These are phyloP conservation scores for Bocquillonia castaneifolia DNA, from an alignment of 441 rosid species.

Conservation along the genomic window DNA sequence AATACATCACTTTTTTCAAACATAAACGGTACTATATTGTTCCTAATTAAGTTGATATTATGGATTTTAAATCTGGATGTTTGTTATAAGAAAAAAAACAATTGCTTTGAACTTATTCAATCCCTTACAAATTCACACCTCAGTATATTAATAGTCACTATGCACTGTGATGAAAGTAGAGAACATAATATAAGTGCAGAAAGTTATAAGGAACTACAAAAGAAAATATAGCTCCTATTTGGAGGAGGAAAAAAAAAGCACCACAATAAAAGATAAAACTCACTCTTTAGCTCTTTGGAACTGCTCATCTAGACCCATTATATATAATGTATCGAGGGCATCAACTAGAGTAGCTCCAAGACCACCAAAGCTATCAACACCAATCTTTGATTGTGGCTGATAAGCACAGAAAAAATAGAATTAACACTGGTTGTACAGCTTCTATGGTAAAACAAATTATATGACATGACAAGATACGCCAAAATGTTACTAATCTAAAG, in stretches of 20 bases:
- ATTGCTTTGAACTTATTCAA: neutral
- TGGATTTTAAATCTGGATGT: neutral
- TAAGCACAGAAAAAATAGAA: conserved; percentile 8
- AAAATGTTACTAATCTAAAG: neutral
- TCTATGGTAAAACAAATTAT: neutral
- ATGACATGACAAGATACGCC: neutral
- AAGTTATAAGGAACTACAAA: neutral
- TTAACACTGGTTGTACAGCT: neutral
- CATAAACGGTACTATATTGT: neutral
- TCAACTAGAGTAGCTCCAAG: conserved; percentile 94
- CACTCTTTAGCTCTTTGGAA: conserved; percentile 91
- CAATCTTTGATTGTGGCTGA: conserved; percentile 91
- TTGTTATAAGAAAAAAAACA: neutral
- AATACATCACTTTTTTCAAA: neutral
- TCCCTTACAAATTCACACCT: neutral
- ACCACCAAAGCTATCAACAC: conserved; percentile 91
- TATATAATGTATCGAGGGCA: conserved; percentile 82
- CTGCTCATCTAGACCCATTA: conserved; percentile 92
- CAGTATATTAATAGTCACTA: neutral
- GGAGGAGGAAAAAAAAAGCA: neutral
- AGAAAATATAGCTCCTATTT: neutral
- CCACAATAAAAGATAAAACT: conserved; percentile 30
- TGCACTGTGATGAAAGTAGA: too few species aligned
- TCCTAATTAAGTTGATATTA: neutral
- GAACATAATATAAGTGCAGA: neutral